A percentile compares a stretch with the other conserved stretches of the same genome.
Evolutionary conservation across 345 rosid species (phyloP).

Genomic region (Fremontodendron californicum): DNA sequence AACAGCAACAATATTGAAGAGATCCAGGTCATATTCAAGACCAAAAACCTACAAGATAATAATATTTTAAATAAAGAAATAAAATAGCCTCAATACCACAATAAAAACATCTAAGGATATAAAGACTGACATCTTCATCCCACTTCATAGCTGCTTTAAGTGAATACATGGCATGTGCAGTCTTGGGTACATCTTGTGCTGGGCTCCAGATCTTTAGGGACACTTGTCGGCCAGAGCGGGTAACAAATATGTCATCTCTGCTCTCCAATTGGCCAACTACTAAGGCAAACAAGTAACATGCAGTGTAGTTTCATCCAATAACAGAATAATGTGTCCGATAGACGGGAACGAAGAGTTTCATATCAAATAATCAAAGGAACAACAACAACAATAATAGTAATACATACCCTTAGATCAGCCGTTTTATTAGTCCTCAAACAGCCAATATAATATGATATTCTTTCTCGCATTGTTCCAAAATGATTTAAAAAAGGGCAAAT

Average conservation of each 20-base stretch:
- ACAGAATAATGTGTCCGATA: no score
- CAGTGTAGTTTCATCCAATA: no score
- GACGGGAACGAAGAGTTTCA: no score
- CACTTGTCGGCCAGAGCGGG: conserved; percentile 82
- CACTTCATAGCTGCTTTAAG: conserved; percentile 98
- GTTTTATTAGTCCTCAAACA: no score
- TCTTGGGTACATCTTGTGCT: conserved; percentile 84
- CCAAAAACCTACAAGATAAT: conserved; percentile 72
- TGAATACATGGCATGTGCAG: conserved; percentile 97
- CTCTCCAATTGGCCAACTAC: conserved; percentile 92
- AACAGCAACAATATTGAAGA: conserved; percentile 96
- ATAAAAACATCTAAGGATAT: not conserved
- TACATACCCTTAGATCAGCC: no score
- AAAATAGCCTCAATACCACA: conserved; percentile 1
- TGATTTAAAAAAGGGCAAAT: no score
- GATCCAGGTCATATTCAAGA: conserved; percentile 95
- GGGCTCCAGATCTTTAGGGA: conserved; percentile 92
- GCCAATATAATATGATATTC: no score
- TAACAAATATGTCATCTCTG: conserved; percentile 77
- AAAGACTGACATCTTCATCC: conserved; percentile 86
- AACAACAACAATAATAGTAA: no score
- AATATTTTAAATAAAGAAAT: conserved; percentile 10
- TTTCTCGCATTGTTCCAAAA: no score
- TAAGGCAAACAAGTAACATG: conserved; percentile 90
- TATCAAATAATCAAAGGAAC: no score